A percentile compares a stretch with the other conserved stretches of the same genome.
Evolutionary conservation across 352 stramenopile species (phyloP).

Genomic region (Phytophthora cryptogea): DNA sequence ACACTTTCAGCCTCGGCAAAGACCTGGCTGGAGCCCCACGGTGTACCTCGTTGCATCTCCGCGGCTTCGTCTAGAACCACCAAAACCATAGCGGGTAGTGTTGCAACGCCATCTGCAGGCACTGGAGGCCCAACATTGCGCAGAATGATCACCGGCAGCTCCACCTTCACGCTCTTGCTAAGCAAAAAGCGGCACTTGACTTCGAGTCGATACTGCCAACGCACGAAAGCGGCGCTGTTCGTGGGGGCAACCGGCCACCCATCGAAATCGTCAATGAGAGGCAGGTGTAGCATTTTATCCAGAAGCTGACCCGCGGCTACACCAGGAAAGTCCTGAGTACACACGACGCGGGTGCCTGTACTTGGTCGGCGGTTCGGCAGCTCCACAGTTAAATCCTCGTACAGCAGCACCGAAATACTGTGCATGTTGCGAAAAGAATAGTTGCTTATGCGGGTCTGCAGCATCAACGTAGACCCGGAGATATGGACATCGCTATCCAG

Average conservation of each 20-base stretch:
- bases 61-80: conserved; percentile 14
- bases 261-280: conserved; percentile 27
- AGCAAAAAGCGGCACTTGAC: conserved; percentile 42
- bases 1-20: conserved; percentile 6
- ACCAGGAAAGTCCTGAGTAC: conserved; percentile 26
- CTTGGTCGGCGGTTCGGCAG: conserved; percentile 28
- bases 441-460: conserved; percentile 37
- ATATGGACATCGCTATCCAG: conserved; percentile 39
- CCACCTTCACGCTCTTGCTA: conserved; percentile 42
- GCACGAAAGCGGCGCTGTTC: conserved; percentile 33
- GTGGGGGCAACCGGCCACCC: conserved; percentile 27
- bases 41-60: neutral
- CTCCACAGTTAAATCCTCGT: conserved; percentile 38
- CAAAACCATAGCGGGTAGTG: conserved; percentile 18
- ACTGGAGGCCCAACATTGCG: conserved; percentile 24
- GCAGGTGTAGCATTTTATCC: conserved; percentile 32
- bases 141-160: conserved; percentile 37
- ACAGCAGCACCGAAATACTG: conserved; percentile 33
- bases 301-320: conserved; percentile 32
- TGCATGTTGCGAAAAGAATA: conserved; percentile 40
- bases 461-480: conserved; percentile 31
- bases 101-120: neutral
- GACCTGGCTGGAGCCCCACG: conserved; percentile 14
- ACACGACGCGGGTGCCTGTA: conserved; percentile 31
- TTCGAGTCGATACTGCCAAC: conserved; percentile 38